A percentile compares a stretch with the other conserved stretches of the same genome.
These are phyloP conservation scores for Sporothrix pseudoabietina DNA, from an alignment of 2,329 filamentous ascomycete genomes.

Conservation along the genomic window DNA sequence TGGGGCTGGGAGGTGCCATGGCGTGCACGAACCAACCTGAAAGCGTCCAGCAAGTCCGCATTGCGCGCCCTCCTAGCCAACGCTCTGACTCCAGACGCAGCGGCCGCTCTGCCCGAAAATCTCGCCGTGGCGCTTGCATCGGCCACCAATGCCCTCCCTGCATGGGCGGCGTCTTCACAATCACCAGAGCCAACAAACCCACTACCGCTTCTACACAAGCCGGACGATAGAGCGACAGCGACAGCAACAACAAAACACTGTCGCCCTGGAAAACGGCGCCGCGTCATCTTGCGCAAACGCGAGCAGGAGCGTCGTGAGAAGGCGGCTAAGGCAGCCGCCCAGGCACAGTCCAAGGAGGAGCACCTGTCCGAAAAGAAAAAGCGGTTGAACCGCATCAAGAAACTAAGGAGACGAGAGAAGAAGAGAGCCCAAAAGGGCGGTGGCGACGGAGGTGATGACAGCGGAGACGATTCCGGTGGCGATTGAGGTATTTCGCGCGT, in stretches of 20 bases:
- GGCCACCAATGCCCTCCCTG: constrained; percentile 30
- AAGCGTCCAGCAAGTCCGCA: constrained; percentile 37
- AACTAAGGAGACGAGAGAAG: constrained; percentile 60
- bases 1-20: constrained; percentile 65
- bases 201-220: background rate
- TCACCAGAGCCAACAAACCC: background rate
- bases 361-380: constrained; percentile 64
- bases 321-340: constrained; percentile 46
- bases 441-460: background rate
- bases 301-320: constrained; percentile 48
- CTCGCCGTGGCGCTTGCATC: background rate
- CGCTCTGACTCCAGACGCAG: constrained; percentile 20
- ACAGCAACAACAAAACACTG: constrained; percentile 40
- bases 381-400: constrained; percentile 61
- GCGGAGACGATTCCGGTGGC: background rate
- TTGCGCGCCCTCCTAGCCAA: constrained; percentile 33
- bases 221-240: no score
- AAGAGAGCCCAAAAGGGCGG: constrained; percentile 46
- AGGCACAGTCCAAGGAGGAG: constrained; percentile 55
- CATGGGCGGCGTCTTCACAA: constrained; percentile 31
- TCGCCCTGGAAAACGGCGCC: constrained; percentile 60
- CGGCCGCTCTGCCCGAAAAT: background rate
- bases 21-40: constrained; percentile 53
- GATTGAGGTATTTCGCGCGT: background rate
- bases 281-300: constrained; percentile 54